phyloP scores from a whole-genome alignment of 169 alveolate species.

The Plasmodium berghei region DNA sequence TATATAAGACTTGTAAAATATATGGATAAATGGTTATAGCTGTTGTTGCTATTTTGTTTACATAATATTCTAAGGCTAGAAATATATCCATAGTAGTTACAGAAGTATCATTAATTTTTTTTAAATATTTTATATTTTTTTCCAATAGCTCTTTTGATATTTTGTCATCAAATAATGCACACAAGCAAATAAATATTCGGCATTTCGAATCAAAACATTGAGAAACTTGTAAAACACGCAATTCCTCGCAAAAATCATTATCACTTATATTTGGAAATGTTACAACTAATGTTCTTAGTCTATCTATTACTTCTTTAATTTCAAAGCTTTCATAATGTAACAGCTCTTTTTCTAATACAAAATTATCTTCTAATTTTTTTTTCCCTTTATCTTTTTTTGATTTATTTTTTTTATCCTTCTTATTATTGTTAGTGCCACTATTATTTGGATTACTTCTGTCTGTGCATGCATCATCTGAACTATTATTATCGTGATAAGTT shows the following conservation, averaged over 20 bases:
- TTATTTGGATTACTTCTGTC: slow-evolving; percentile 37
- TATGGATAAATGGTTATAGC: slow-evolving; percentile 87
- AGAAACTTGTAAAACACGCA: slow-evolving; percentile 92
- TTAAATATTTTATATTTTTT: slow-evolving; percentile 79
- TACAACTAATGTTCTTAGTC: slow-evolving; percentile 81
- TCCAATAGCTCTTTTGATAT: slow-evolving; percentile 78
- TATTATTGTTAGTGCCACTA: slow-evolving; percentile 37
- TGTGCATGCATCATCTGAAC: slow-evolving; percentile 46
- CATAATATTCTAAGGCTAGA: slow-evolving; percentile 85
- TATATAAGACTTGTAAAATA: slow-evolving; percentile 86
- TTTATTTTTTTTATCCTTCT: slow-evolving; percentile 42
- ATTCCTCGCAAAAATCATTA: slow-evolving; percentile 89
- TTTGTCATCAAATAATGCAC: slow-evolving; percentile 82
- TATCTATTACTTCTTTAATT: slow-evolving; percentile 87
- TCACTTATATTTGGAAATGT: slow-evolving; percentile 78
- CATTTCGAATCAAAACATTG: slow-evolving; percentile 90
- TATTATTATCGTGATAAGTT: slow-evolving; percentile 26
- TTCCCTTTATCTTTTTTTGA: slow-evolving; percentile 18
- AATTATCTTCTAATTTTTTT: slow-evolving; percentile 73
- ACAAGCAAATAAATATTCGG: slow-evolving; percentile 84
- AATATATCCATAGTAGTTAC: slow-evolving; percentile 85
- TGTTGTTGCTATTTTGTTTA: slow-evolving; percentile 82
- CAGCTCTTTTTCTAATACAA: slow-evolving; percentile 78
- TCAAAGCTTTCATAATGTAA: slow-evolving; percentile 86
- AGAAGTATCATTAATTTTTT: slow-evolving; percentile 83